These are phyloP conservation scores for Monosporascus sp. DNA, from an alignment of 2,329 filamentous ascomycete species.

Conservation along the genomic window DNA sequence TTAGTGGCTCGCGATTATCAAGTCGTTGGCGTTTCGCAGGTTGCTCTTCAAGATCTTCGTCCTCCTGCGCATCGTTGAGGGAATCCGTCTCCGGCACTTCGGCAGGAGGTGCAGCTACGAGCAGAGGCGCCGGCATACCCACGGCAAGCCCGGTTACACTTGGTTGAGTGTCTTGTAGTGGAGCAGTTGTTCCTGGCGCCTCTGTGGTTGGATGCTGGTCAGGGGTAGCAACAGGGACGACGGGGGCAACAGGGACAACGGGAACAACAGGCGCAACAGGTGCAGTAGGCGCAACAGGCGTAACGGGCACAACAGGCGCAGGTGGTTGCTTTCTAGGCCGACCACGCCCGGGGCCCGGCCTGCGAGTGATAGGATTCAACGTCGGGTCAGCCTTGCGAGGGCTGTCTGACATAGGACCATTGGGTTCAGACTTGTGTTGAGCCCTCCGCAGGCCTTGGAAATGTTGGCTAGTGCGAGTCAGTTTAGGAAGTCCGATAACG, in stretches of 20 bases:
- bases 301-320: conserved; percentile 5
- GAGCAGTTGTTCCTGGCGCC: not conserved
- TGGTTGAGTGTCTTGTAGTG: conserved; percentile 8
- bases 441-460: conserved; percentile 55
- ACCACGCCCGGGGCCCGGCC: conserved; percentile 54
- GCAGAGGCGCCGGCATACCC: conserved; percentile 7
- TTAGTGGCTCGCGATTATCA: conserved; percentile 15
- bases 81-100: conserved; percentile 14
- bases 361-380: conserved; percentile 54
- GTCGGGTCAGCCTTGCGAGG: conserved; percentile 44
- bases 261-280: conserved; percentile 1
- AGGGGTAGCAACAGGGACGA: not conserved
- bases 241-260: not conserved
- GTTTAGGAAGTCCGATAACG: conserved; percentile 1
- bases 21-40: conserved; percentile 27
- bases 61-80: conserved; percentile 13
- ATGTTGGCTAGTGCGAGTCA: conserved; percentile 44
- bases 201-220: conserved; percentile 7
- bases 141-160: conserved; percentile 5
- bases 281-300: conserved; percentile 1
- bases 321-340: conserved; percentile 44
- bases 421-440: conserved; percentile 47
- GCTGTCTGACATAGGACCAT: conserved; percentile 28
- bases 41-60: conserved; percentile 21
- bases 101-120: not conserved